Evolutionary conservation across 495 filamentous ascomycete species (phyloP).

Genomic region (Xylaria telfairii): DNA sequence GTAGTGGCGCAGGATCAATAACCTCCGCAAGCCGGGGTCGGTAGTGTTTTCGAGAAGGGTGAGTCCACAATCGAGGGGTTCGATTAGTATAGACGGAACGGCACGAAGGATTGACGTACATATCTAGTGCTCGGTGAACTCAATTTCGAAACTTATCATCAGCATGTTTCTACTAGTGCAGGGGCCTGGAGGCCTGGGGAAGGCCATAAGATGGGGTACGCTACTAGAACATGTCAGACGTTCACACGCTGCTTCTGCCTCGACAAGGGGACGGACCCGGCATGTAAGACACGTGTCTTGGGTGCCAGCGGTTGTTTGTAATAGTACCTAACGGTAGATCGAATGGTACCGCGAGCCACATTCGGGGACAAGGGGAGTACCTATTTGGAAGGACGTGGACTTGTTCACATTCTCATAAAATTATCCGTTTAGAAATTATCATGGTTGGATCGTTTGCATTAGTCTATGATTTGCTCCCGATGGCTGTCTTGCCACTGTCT

Average conservation of each 20-base stretch:
- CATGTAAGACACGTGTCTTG: slow-evolving; percentile 21
- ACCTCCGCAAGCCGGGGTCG: slow-evolving; percentile 16
- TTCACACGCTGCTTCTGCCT: slow-evolving; percentile 14
- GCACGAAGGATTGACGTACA: slow-evolving; percentile 22
- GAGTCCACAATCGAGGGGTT: neutral
- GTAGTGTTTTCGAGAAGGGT: slow-evolving; percentile 14
- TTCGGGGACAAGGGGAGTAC: neutral
- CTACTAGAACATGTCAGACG: slow-evolving; percentile 1
- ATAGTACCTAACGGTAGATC: slow-evolving; percentile 6
- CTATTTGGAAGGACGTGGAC: slow-evolving; percentile 4
- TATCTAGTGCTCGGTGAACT: neutral
- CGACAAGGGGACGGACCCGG: neutral
- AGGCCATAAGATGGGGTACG: slow-evolving; percentile 6
- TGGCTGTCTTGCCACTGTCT: slow-evolving; percentile 3
- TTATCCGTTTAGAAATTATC: neutral
- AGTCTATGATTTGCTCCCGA: slow-evolving; percentile 9
- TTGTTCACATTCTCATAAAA: slow-evolving; percentile 9
- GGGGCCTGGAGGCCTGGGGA: slow-evolving; percentile 1
- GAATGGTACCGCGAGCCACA: slow-evolving; percentile 15
- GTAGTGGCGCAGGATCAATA: slow-evolving; percentile 25
- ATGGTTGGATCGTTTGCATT: slow-evolving; percentile 2
- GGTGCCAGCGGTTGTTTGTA: neutral
- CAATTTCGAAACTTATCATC: neutral
- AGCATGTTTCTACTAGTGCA: slow-evolving; percentile 14
- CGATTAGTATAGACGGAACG: slow-evolving; percentile 17